phyloP scores from a whole-genome alignment of 2,329 filamentous ascomycete species.

The Leptographium procerum region DNA sequence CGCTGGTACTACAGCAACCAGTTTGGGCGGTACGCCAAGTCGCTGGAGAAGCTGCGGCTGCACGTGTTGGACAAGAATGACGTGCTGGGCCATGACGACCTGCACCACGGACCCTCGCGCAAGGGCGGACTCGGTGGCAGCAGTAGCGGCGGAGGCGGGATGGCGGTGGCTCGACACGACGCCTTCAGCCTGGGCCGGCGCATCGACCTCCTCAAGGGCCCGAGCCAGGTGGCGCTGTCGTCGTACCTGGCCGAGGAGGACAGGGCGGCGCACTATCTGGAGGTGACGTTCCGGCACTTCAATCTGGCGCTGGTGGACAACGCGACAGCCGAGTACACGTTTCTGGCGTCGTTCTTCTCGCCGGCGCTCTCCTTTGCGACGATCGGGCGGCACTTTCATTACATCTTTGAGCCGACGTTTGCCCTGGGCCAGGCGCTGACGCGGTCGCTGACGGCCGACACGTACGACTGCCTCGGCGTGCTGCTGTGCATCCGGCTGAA shows the following conservation, averaged over 20 bases:
- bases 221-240: slow-evolving; percentile 64
- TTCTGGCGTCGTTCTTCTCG: slow-evolving; percentile 81
- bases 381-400: slow-evolving; percentile 72
- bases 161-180: slow-evolving; percentile 59
- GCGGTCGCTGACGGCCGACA: slow-evolving; percentile 62
- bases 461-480: slow-evolving; percentile 75
- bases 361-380: slow-evolving; percentile 62
- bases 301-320: slow-evolving; percentile 92
- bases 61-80: slow-evolving; percentile 76
- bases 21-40: slow-evolving; percentile 76
- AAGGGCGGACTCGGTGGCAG: neutral
- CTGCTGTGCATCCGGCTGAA: slow-evolving; percentile 88
- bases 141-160: neutral
- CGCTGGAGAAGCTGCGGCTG: slow-evolving; percentile 74
- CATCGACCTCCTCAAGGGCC: slow-evolving; percentile 66
- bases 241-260: slow-evolving; percentile 90
- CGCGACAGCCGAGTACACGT: slow-evolving; percentile 86
- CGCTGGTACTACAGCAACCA: slow-evolving; percentile 94
- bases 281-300: slow-evolving; percentile 86
- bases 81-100: slow-evolving; percentile 67
- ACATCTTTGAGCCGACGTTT: slow-evolving; percentile 85
- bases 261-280: slow-evolving; percentile 67
- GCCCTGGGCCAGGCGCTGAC: slow-evolving; percentile 69
- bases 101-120: neutral
- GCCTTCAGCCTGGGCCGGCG: slow-evolving; percentile 81